Base-by-base conservation (phyloP, 805 yeast species). In the Myxozyma lipomycoides region DNA sequence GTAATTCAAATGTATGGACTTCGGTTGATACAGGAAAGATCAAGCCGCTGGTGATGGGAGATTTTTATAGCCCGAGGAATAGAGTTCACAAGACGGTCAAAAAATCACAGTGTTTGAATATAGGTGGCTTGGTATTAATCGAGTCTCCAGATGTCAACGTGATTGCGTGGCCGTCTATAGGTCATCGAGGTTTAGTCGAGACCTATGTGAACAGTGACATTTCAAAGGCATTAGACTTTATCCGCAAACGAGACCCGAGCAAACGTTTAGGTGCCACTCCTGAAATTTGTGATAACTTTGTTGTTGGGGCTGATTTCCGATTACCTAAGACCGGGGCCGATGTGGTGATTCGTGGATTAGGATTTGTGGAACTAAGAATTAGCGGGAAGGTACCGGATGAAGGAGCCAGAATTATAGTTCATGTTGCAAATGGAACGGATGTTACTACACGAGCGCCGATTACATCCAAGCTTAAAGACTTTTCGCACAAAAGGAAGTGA, bases 41-140 rank as follows among this genome's bases (percentile, higher is more conserved):
- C 12, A 45, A 48, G 28, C 43, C 35, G 3, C 21, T 55, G 22
- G 59, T 52, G 3, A 34, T 12, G 12, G 56, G 54, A 21, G 9
- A 50, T n/a, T 28, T 43, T 25, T 28, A 45, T 18, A 19, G 53
- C 61, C 39, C 46, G 51, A 46, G 37, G 59, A 55, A 30, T 45
- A 51, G 48, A 62, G 65, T 26, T 55, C 38, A 43, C 62, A 55
- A 45, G 48, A 41, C 55, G 53, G 23, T 30, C 42, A 46, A 44
- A 61, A 55, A 48, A 52, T 62, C 61, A 56, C 52, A 39, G 67
- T 54, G 49, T 51, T 51, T 32, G 42, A 51, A 40, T 25, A 48
- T 69, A 6, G 72, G 68, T 2, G 73, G 73, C 0, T 48, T 69
- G n/a, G 57, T 63, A 0, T 64, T 58, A 2, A 47, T 67, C 1